A percentile compares a stretch with the other conserved stretches of the same genome.
These are phyloP conservation scores for Penicillium paradoxum DNA, from an alignment of 495 filamentous ascomycete genomes.

Conservation along the genomic window DNA sequence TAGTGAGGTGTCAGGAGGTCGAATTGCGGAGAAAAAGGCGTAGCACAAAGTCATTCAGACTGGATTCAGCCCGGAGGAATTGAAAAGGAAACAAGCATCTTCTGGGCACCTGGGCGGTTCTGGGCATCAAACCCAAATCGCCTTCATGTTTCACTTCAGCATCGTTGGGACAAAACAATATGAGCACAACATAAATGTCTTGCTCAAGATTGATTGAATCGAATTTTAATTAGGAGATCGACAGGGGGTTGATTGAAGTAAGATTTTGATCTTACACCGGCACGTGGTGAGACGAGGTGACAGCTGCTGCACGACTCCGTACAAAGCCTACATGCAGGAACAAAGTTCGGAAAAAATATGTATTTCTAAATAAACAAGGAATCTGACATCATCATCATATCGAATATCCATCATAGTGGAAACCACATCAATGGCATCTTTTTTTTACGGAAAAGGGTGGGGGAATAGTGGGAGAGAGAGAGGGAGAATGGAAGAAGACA, in stretches of 20 bases:
- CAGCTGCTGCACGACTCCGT: background rate
- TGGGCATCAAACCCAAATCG: too few species aligned
- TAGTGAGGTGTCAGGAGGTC: background rate
- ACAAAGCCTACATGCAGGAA: background rate
- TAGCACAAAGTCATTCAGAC: background rate
- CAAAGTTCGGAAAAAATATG: background rate
- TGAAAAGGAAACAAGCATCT: background rate
- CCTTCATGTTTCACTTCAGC: background rate
- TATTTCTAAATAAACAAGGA: slow-evolving; percentile 26
- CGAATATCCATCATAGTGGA: slow-evolving; percentile 9
- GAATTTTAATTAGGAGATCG: too few species aligned
- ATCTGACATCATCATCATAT: slow-evolving; percentile 29
- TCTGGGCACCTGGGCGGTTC: too few species aligned
- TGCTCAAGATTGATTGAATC: too few species aligned
- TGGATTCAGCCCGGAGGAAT: background rate
- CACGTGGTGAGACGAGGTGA: background rate
- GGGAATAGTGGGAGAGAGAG: background rate
- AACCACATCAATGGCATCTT: slow-evolving; percentile 1
- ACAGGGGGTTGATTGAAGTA: background rate
- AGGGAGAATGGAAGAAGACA: background rate
- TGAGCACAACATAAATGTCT: too few species aligned
- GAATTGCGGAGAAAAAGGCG: background rate
- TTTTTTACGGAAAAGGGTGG: slow-evolving; percentile 13
- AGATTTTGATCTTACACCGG: background rate
- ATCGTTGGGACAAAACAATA: background rate